Evolutionary conservation across 768 basidiomycete genomes (phyloP).

Genomic region (Guyanaporus albipodus): DNA sequence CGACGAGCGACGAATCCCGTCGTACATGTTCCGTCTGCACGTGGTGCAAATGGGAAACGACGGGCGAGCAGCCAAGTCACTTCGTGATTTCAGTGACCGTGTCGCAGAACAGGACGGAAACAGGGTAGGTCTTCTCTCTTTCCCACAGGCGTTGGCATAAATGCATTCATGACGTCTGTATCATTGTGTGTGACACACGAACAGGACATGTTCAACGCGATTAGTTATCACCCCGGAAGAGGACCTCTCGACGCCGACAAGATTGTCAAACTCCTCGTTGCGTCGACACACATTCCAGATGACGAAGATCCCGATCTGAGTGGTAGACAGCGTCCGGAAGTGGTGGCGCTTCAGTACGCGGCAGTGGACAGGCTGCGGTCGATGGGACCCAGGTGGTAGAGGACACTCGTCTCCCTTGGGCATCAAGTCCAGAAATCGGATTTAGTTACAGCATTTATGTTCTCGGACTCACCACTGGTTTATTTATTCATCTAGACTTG

Average conservation of each 20-base stretch:
- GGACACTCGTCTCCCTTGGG: too few species aligned
- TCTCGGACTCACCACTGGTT: too few species aligned
- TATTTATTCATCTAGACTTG: too few species aligned
- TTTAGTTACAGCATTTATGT: too few species aligned
- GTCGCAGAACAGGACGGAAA: constrained; percentile 13
- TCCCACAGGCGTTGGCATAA: not conserved
- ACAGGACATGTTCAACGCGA: constrained; percentile 18
- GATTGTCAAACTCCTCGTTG: constrained; percentile 20
- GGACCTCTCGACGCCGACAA: constrained; percentile 19
- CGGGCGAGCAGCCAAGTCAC: constrained; percentile 18
- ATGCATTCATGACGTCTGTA: too few species aligned
- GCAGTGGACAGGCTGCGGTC: constrained; percentile 13
- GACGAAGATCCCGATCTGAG: constrained; percentile 21
- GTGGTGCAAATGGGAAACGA: constrained; percentile 24
- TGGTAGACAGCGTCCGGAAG: constrained; percentile 9
- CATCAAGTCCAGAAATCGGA: too few species aligned
- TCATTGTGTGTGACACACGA: too few species aligned
- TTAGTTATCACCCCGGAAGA: constrained; percentile 25
- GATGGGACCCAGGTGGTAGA: constrained; percentile 2
- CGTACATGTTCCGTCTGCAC: constrained; percentile 23
- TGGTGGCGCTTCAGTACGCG: constrained; percentile 8
- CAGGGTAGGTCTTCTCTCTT: constrained; percentile 5
- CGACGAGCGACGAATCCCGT: constrained; percentile 2
- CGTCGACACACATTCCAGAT: constrained; percentile 11
- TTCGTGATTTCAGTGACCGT: constrained; percentile 21